Conservation (phyloP, 2,329 filamentous ascomycete species). For the Bipolaris bicolor region DNA sequence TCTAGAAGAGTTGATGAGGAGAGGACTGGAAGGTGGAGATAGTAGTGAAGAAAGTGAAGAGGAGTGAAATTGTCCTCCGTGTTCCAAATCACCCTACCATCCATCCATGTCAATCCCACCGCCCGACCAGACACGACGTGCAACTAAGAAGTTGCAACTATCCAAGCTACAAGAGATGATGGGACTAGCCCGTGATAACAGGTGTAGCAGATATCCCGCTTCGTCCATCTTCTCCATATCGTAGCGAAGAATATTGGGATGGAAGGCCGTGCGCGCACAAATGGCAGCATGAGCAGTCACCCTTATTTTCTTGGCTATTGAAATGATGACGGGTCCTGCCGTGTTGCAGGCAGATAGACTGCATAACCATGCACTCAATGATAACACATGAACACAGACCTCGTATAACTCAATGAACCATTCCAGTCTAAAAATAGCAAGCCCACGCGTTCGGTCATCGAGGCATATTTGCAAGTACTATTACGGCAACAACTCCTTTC, state of each 20-base stretch:
- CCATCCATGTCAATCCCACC: background rate
- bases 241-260: background rate
- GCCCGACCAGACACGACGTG: too few relatives aligned
- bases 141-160: background rate
- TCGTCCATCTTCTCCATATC: too few relatives aligned
- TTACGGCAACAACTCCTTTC: background rate
- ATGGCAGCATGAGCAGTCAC: background rate
- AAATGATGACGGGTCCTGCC: background rate
- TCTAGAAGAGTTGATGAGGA: constrained; percentile 53
- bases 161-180: too few relatives aligned
- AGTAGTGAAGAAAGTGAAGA: constrained; percentile 55
- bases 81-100: background rate
- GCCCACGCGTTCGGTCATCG: background rate
- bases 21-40: constrained; percentile 47
- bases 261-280: background rate
- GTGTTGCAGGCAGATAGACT: background rate
- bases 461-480: background rate
- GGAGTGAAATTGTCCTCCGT: constrained; percentile 31
- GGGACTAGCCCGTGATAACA: too few relatives aligned
- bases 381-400: background rate
- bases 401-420: too few relatives aligned
- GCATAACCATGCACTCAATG: background rate
- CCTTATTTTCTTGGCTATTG: background rate
- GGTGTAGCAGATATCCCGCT: too few relatives aligned
- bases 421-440: too few relatives aligned